Evolutionary conservation across 257 asterid species (phyloP).

Genomic region (Ilex aquifolium): DNA sequence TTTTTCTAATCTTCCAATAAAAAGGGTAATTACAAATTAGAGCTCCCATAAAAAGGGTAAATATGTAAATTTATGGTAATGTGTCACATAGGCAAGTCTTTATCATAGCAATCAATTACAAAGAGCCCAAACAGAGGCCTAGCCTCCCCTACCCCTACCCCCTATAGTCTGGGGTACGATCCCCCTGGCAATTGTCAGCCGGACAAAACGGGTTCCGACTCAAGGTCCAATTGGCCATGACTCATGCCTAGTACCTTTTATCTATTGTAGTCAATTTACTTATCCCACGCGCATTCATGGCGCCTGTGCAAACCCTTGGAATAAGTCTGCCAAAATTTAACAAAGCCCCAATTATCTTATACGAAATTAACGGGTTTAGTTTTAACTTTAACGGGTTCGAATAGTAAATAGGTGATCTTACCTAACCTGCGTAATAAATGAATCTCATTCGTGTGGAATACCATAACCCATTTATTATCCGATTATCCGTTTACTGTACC

Average conservation of each 20-base stretch:
- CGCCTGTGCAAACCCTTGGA: background rate
- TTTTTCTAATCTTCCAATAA: too few species aligned
- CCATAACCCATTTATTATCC: too few species aligned
- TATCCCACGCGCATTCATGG: conserved; percentile 26
- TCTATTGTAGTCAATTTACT: conserved; percentile 4
- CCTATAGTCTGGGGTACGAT: conserved; percentile 18
- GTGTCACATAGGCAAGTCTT: conserved; percentile 21
- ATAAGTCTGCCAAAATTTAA: too few species aligned
- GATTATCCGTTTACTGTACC: too few species aligned
- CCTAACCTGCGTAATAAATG: too few species aligned
- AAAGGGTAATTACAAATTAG: too few species aligned
- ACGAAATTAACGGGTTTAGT: background rate
- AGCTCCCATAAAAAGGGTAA: conserved; percentile 11
- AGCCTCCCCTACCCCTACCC: background rate
- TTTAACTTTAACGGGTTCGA: background rate
- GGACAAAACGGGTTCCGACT: conserved; percentile 54
- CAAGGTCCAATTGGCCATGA: conserved; percentile 33
- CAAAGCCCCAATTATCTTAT: background rate
- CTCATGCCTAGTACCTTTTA: conserved; percentile 26
- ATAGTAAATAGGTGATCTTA: too few species aligned
- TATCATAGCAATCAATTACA: conserved; percentile 42
- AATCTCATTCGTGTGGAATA: too few species aligned
- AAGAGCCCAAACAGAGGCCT: conserved; percentile 37
- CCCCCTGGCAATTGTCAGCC: conserved; percentile 34
- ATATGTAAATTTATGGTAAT: conserved; percentile 10